Base-by-base conservation (phyloP, 805 yeast genomes). In the Brettanomyces bruxellensis region DNA sequence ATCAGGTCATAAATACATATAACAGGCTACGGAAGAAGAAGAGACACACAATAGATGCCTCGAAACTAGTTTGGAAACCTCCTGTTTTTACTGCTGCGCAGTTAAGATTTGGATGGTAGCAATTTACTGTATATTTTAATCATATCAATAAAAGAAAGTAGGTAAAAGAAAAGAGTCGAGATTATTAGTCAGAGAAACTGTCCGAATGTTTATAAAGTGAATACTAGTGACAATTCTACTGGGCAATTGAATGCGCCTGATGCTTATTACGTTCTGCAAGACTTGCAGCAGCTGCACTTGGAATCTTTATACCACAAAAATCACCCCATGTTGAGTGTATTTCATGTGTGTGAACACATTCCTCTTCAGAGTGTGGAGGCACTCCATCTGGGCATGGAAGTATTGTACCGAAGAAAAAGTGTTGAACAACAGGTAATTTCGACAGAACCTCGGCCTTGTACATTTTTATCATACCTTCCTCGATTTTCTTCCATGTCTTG, bases 71-170 rank as follows among this genome's bases (percentile, higher is more conserved):
- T 14, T 93, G 99, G 99, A 86, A 83, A 53, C 98, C 99, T 7
- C 99, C 99, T 0, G 84, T 86, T 67, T 86, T 84, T 62, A 91
- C 97, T 3, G 96, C 97, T 24, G 90, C 95, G 45, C 98, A 93
- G 70, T 70, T 93, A 58, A 73, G 97, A 56, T 93, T 93, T 66
- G 97, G 96, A 3, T 90, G 97, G 96, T 90, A 66, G 12, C 9
- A 25, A 7, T 28, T 28, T 45, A 13, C 9, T 25, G 34, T 6
- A 30, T 30, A 28, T 9, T 28, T 28, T 28, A 28, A 28, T 28
- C 9, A 7, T 28, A 28, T 28, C 11, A 22, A 43, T 41, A 24
- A 11, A 14, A 14, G 13, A 7, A 35, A 8, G 38, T 6, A 35
- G 8, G 14, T 8, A 35, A n/a, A n/a, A 35, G 13, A 8, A 35